These are phyloP conservation scores for Clarireedia homoeocarpa DNA, from an alignment of 2,329 filamentous ascomycete genomes.

Conservation along the genomic window DNA sequence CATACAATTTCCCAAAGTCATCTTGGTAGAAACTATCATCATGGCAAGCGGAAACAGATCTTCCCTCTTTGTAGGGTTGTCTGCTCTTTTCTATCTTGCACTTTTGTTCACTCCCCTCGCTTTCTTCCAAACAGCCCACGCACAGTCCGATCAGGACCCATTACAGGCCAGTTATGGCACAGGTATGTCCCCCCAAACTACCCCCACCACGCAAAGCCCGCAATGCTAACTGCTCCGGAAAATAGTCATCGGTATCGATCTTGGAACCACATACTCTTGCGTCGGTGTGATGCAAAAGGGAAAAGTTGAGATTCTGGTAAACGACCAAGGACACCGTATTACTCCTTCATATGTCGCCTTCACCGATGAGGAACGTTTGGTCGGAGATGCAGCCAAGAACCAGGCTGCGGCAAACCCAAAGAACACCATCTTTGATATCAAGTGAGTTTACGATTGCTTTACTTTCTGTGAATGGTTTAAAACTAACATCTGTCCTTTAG, in stretches of 20 bases:
- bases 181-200: conserved; percentile 32
- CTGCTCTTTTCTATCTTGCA: conserved; percentile 84
- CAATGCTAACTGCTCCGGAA: conserved; percentile 13
- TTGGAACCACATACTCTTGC: conserved; percentile 84
- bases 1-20: conserved; percentile 1
- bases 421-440: conserved; percentile 99
- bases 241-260: conserved; percentile 84
- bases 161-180: conserved; percentile 69
- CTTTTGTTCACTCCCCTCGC: conserved; percentile 83
- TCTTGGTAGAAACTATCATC: conserved; percentile 27
- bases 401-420: conserved; percentile 98
- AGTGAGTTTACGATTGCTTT: conserved; percentile 51
- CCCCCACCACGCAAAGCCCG: not conserved
- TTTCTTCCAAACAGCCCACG: conserved; percentile 68
- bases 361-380: conserved; percentile 97
- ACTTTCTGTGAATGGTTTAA: not conserved
- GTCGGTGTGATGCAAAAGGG: conserved; percentile 95
- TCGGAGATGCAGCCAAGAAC: conserved; percentile 99
- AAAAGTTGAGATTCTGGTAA: conserved; percentile 91
- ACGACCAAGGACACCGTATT: conserved; percentile 95
- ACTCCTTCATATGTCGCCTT: conserved; percentile 95
- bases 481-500: conserved; percentile 36
- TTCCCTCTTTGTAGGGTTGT: conserved; percentile 72
- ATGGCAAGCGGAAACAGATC: conserved; percentile 57
- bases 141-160: conserved; percentile 59